Evolutionary conservation across 257 asterid genomes (phyloP).

Genomic region (Agastache rugosa): DNA sequence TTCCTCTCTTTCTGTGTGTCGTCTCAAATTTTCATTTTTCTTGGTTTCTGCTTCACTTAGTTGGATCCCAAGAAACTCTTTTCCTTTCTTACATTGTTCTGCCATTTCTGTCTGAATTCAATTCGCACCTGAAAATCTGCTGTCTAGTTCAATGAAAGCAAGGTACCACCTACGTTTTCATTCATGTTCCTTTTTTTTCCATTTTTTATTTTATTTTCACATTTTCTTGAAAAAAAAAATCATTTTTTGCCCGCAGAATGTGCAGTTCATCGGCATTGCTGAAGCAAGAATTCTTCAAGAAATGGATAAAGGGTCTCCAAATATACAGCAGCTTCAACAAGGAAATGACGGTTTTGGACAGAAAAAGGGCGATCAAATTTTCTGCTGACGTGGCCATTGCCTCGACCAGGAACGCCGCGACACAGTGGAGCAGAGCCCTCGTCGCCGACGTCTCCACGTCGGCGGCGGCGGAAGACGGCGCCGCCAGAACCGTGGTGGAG

Average conservation of each 20-base stretch:
- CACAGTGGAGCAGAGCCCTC: slow-evolving; percentile 63
- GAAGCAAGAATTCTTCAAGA: slow-evolving; percentile 70
- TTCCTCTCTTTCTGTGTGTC: slow-evolving; percentile 27
- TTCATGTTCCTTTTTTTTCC: background rate
- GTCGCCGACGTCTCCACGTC: slow-evolving; percentile 39
- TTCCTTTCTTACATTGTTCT: background rate
- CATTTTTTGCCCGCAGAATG: slow-evolving; percentile 37
- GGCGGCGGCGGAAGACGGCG: background rate
- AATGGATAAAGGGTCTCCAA: slow-evolving; percentile 77
- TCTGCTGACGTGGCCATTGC: slow-evolving; percentile 91
- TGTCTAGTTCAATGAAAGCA: slow-evolving; percentile 14
- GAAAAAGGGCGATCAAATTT: slow-evolving; percentile 67
- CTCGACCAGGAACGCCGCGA: slow-evolving; percentile 53
- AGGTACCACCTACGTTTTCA: background rate
- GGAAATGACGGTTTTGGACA: slow-evolving; percentile 57
- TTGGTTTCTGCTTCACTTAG: slow-evolving; percentile 21
- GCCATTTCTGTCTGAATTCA: slow-evolving; percentile 1
- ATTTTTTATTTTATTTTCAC: background rate
- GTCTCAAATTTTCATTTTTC: background rate
- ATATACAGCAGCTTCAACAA: slow-evolving; percentile 48
- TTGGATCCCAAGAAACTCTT: slow-evolving; percentile 34
- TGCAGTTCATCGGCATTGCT: slow-evolving; percentile 46
- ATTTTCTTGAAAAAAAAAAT: background rate
- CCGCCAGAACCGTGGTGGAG: slow-evolving; percentile 39
- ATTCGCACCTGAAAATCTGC: slow-evolving; percentile 11